Conservation (phyloP, 1,139 yeast species). For the Nakaseomyces bracarensis region DNA sequence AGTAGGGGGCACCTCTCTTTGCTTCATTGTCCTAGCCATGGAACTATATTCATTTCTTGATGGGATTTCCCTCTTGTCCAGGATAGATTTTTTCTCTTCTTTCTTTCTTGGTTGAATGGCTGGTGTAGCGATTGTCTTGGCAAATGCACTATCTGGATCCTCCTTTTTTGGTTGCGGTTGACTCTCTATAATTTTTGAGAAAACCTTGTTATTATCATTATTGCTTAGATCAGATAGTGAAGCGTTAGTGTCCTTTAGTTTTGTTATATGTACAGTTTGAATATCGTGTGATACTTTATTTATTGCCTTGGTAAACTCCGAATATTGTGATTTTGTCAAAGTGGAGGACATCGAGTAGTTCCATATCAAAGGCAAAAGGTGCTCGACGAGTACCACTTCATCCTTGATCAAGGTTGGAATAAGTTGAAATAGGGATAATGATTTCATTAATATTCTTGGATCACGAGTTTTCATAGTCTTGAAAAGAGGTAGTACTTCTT, state of each 20-base stretch:
- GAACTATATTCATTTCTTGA: background rate
- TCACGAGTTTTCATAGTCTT: conserved; percentile 72
- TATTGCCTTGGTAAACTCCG: conserved; percentile 33
- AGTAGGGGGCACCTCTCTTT: background rate
- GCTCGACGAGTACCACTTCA: conserved; percentile 35
- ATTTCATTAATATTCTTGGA: conserved; percentile 51
- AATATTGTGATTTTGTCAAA: conserved; percentile 38
- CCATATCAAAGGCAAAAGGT: conserved; percentile 44
- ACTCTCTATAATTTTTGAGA: conserved; percentile 23
- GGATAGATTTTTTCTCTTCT: conserved; percentile 4
- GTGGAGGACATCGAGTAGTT: conserved; percentile 40
- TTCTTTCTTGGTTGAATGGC: conserved; percentile 24
- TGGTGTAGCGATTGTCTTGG: conserved; percentile 19
- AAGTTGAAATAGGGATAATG: conserved; percentile 45
- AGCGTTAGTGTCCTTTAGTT: conserved; percentile 21
- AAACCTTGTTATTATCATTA: conserved; percentile 17
- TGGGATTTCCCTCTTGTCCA: conserved; percentile 3
- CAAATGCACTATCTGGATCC: conserved; percentile 20
- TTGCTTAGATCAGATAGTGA: conserved; percentile 12
- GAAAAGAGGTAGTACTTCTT: conserved; percentile 69
- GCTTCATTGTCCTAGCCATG: conserved; percentile 9
- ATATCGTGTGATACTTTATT: conserved; percentile 35
- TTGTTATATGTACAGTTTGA: conserved; percentile 32
- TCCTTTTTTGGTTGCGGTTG: conserved; percentile 14
- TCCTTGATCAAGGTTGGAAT: conserved; percentile 37